phyloP scores from a whole-genome alignment of 73 alveolate genomes.

The Strombidium stylifer region DNA sequence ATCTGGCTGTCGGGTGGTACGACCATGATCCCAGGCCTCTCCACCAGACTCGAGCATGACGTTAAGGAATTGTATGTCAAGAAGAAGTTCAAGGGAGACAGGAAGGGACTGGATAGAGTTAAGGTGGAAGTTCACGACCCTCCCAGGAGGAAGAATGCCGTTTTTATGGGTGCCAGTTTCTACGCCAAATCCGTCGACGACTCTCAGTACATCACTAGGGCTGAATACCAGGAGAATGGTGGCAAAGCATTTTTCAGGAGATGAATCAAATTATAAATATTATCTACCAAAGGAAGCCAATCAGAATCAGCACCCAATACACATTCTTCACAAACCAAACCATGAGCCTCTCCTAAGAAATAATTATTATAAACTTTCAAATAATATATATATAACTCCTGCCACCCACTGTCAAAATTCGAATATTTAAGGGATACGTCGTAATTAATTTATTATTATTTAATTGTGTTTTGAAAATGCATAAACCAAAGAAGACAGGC shows the following conservation, averaged over 20 bases:
- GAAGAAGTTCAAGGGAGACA: conserved; percentile 71
- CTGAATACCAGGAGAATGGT: conserved; percentile 18
- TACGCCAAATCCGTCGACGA: conserved; percentile 47
- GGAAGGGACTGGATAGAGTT: conserved; percentile 44
- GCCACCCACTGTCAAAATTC: too few relatives aligned
- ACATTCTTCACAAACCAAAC: background rate
- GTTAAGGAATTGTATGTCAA: conserved; percentile 63
- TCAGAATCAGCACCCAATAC: background rate
- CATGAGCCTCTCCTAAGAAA: background rate
- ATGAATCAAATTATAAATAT: too few relatives aligned
- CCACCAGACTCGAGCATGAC: conserved; percentile 87
- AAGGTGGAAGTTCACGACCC: conserved; percentile 68
- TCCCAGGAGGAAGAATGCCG: conserved; percentile 86
- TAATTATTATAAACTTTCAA: conserved; percentile 14
- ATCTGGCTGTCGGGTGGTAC: conserved; percentile 92
- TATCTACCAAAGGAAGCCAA: too few relatives aligned
- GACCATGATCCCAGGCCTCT: conserved; percentile 98
- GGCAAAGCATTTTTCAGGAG: conserved; percentile 17
- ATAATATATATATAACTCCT: too few relatives aligned
- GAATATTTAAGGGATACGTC: background rate
- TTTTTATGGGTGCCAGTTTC: conserved; percentile 85
- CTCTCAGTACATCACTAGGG: background rate
- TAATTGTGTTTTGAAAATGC: background rate
- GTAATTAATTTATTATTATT: background rate
- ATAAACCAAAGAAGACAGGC: conserved; percentile 36